Base-by-base conservation (phyloP, 176 grass and related monocot genomes). In the Luzula sylvatica region DNA sequence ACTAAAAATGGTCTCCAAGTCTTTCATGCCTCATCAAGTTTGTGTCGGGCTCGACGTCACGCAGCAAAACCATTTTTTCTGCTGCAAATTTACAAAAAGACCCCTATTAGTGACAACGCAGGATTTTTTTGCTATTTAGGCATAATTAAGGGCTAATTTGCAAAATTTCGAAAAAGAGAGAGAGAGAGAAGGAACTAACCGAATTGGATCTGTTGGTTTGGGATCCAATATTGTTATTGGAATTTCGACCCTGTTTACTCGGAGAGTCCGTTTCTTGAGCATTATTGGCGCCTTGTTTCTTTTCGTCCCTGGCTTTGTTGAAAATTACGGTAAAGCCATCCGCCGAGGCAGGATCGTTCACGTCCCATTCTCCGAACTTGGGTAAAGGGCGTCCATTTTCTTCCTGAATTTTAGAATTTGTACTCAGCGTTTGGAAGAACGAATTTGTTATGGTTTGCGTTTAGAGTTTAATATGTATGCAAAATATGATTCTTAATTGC, bases 21-120 rank as follows among this genome's bases (percentile, higher is more conserved):
- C 23, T 32, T 44, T 20, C 16, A 54, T 22, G 11, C 4, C n/a
- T 78, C 53, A 46, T 84, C 72, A 90, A 53, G 80, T 76, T 52
- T 74, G 80, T 48, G 86, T 84, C 8, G 80, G 86, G 24, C 80
- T 90, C 47, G 79, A 24, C 7, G 50, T 83, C 80, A 90, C 80
- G 21, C 80, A 90, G 72, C 86, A 90, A 71, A 90, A 82, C 86
- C 86, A 90, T 55, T 84, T 90, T 82, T 90, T 90, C 80, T 90
- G 80, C 67, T 48, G 67, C 9, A n/a, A n/a, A n/a, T n/a, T 54
- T 17, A 18, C 23, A 11, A 48, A 11, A 48, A 48, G 8, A 14
- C 6, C 12, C 23, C 15, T 23, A 54, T 25, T 8, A 23, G 28
- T 54, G 50, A 18, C 2, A 14, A 54, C 17, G 23, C 23, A 21